Conservation (phyloP, 1,284 basidiomycete genomes). For the Earliella scabrosa region DNA sequence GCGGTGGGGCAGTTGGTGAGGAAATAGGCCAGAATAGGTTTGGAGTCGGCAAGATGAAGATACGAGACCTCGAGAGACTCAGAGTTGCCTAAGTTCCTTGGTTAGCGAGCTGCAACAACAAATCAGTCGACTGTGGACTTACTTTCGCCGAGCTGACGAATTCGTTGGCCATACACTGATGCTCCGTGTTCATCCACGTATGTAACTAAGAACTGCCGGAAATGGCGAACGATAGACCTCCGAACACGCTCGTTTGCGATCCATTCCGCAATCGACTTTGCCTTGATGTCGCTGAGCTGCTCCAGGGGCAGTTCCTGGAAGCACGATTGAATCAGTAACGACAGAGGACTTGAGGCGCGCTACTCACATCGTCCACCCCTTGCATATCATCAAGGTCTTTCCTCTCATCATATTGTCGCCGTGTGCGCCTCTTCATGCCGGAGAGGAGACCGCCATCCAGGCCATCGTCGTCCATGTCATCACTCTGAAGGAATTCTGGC, state of each 20-base stretch:
- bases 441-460: slow-evolving; percentile 50
- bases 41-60: slow-evolving; percentile 87
- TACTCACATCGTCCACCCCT: slow-evolving; percentile 78
- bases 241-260: slow-evolving; percentile 92
- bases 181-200: slow-evolving; percentile 91
- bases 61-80: slow-evolving; percentile 98
- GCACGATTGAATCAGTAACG: slow-evolving; percentile 5
- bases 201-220: slow-evolving; percentile 95
- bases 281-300: slow-evolving; percentile 97
- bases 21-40: slow-evolving; percentile 97
- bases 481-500: slow-evolving; percentile 84
- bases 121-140: slow-evolving; percentile 36
- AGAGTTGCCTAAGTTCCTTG: slow-evolving; percentile 94
- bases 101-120: slow-evolving; percentile 2
- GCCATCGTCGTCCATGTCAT: slow-evolving; percentile 45
- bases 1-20: slow-evolving; percentile 92
- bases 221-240: slow-evolving; percentile 89
- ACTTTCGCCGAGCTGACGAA: slow-evolving; percentile 95
- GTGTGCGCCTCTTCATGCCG: slow-evolving; percentile 78
- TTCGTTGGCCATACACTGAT: slow-evolving; percentile 95
- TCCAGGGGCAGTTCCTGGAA: slow-evolving; percentile 89
- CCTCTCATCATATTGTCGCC: slow-evolving; percentile 89
- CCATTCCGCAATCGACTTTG: slow-evolving; percentile 97
- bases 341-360: not conserved
- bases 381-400: slow-evolving; percentile 85